These are phyloP conservation scores for Xylaria acuta DNA, from an alignment of 495 filamentous ascomycete species.

Conservation along the genomic window DNA sequence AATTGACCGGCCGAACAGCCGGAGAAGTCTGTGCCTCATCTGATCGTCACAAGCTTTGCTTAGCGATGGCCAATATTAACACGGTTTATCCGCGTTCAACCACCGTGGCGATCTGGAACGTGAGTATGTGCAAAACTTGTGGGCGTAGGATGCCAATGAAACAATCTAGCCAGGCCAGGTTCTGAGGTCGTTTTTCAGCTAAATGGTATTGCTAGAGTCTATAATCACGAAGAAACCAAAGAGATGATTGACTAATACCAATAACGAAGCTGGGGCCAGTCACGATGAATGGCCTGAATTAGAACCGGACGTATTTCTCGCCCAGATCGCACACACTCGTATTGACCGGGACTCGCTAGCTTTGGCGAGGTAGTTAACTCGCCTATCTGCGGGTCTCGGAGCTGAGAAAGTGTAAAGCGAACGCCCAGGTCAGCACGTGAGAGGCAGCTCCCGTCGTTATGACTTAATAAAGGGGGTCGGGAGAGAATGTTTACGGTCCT, in stretches of 20 bases:
- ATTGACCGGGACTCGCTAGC: constrained; percentile 3
- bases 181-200: neutral
- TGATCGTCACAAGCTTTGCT: neutral
- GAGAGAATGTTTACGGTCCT: neutral
- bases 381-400: constrained; percentile 23
- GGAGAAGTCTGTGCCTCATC: neutral
- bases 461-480: constrained; percentile 1
- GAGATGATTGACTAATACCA: neutral
- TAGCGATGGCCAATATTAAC: neutral
- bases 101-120: neutral
- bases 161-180: neutral
- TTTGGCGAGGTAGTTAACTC: constrained; percentile 1
- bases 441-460: neutral
- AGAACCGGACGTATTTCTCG: neutral
- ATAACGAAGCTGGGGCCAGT: neutral
- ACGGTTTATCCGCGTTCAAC: neutral
- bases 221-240: neutral
- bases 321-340: neutral
- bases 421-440: neutral
- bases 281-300: neutral
- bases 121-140: neutral
- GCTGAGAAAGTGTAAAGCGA: constrained; percentile 13
- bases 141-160: neutral
- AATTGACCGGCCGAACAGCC: neutral
- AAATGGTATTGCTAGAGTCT: neutral